Evolutionary conservation across 441 rosid species (phyloP), one percentile per base, ranked within the genome.

Genomic region (Populus trichocarpa): DNA sequence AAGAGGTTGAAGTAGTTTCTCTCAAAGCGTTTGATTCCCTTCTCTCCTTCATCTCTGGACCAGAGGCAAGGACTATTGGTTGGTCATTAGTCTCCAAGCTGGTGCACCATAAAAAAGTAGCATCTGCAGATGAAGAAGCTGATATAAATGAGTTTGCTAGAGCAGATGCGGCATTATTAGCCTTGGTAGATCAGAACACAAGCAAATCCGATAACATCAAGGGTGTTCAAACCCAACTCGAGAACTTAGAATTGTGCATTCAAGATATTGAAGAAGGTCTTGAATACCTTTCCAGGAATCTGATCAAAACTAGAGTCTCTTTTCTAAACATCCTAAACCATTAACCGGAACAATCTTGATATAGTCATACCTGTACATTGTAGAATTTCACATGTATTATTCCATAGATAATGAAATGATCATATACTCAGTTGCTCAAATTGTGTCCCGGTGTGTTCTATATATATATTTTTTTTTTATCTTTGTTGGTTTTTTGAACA

Each of bases 221-320:
- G 42, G 35, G 66, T 40, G 71, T 82, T 3, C 89, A 83, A 70
- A 83, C 10, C 32, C 57, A 77, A 28, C 75, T 81, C 3, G 79
- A 80, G 67, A 69, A 81, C 30, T 72, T 87, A 78, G 90, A 86
- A 30, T 36, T 32, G 23, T 72, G 68, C 81, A 81, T 88, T 80
- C 83, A 80, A 80, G 83, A 87, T 75, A 78, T 91, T 36, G 85
- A 86, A 70, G 84, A 86, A 64, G 36, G 8, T 33, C 35, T 81
- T 33, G 86, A 86, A 8, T 70, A 79, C 65, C 79, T 89, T 8
- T 80, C 69, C 1, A 85, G 84, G 79, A 53, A 70, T 30, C 30
- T 89, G 80, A 87, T 91, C 81, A 86, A 89, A 83, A 71, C 84
- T 40, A 84, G 89, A 73, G 87, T 85, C 57, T 85, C 89, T 2